A percentile compares a stretch with the other conserved stretches of the same genome.
phyloP scores from a whole-genome alignment of 176 grass and related monocot genomes.

The Musa troglodytarum region DNA sequence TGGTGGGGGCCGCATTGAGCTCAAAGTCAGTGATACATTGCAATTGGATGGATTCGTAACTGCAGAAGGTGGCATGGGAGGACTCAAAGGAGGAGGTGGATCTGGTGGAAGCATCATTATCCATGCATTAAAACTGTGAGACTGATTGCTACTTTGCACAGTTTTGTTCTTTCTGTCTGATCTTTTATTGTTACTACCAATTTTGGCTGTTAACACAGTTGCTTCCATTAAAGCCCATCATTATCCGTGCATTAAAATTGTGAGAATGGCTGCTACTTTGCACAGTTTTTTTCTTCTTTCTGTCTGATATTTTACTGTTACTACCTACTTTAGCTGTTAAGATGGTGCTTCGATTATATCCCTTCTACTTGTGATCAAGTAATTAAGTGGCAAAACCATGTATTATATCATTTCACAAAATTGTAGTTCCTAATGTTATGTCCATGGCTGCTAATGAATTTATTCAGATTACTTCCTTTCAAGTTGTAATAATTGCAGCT shows the following conservation, averaged over 20 bases:
- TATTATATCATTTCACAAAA: neutral
- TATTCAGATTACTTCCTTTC: neutral
- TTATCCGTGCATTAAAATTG: conserved; percentile 82
- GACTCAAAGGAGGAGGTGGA: conserved; percentile 58
- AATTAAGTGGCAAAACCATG: neutral
- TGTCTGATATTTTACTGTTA: conserved; percentile 3
- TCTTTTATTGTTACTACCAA: neutral
- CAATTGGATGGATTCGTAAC: conserved; percentile 53
- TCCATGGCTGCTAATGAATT: too few relatives aligned
- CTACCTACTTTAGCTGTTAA: neutral
- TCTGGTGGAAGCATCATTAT: conserved; percentile 95
- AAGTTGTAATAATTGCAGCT: neutral
- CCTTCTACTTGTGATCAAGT: neutral
- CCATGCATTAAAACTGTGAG: conserved; percentile 91
- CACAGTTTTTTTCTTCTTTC: neutral
- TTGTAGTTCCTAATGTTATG: too few relatives aligned
- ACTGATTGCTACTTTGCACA: conserved; percentile 10
- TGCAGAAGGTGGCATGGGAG: conserved; percentile 75
- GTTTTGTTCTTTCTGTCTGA: conserved; percentile 5
- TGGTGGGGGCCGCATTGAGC: conserved; percentile 64
- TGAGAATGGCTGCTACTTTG: conserved; percentile 38
- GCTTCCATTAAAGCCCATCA: conserved; percentile 23
- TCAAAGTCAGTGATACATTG: conserved; percentile 37
- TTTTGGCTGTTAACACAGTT: neutral
- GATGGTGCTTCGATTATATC: neutral